Evolutionary conservation across 2,329 filamentous ascomycete genomes (phyloP).

Genomic region (Rhexocercosporidium sp.): DNA sequence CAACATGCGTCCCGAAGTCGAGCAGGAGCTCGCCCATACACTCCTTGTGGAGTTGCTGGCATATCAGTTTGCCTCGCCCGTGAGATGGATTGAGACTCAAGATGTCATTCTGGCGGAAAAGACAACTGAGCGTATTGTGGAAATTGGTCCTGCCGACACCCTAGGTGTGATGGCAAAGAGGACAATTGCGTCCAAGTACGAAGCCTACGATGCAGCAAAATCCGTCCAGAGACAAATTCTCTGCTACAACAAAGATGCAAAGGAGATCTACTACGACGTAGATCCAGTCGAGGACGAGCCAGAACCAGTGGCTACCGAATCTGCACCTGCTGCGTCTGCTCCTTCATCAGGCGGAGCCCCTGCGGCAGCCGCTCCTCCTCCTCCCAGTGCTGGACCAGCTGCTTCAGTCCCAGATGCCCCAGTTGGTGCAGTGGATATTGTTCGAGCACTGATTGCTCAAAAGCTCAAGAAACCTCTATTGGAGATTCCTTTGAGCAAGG

Average conservation of each 20-base stretch:
- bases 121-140: conserved; percentile 94
- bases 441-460: conserved; percentile 88
- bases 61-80: conserved; percentile 98
- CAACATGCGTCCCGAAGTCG: conserved; percentile 95
- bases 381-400: conserved; percentile 82
- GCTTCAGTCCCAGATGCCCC: conserved; percentile 85
- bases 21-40: conserved; percentile 98
- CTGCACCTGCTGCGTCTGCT: conserved; percentile 49
- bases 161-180: conserved; percentile 97
- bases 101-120: conserved; percentile 99
- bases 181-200: conserved; percentile 95
- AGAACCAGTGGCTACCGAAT: conserved; percentile 57
- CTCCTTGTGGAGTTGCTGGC: conserved; percentile 97
- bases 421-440: conserved; percentile 86
- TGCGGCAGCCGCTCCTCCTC: conserved; percentile 57
- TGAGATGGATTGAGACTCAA: conserved; percentile 99
- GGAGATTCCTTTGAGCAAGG: conserved; percentile 92
- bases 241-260: conserved; percentile 99
- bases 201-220: conserved; percentile 96
- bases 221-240: conserved; percentile 97
- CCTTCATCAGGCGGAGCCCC: conserved; percentile 59
- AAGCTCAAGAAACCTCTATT: conserved; percentile 94
- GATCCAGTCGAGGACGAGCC: conserved; percentile 93
- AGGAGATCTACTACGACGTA: conserved; percentile 99
- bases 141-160: conserved; percentile 95